phyloP scores from a whole-genome alignment of 257 asterid genomes.

The Penstemon barbatus region DNA sequence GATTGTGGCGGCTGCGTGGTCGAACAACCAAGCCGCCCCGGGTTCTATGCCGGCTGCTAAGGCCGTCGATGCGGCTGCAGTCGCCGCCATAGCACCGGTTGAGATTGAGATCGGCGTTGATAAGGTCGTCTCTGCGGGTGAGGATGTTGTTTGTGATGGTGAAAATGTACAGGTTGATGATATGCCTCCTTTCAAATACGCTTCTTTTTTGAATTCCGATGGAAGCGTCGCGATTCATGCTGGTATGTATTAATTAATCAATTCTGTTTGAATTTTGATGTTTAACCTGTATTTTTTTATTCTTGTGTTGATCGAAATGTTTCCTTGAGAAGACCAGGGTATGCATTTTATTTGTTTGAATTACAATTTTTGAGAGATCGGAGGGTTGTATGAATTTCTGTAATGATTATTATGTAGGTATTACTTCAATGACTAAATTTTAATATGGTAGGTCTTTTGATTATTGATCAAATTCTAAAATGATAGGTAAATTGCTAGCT shows the following conservation, averaged over 20 bases:
- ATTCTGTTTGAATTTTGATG: background rate
- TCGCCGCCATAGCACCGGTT: constrained; percentile 49
- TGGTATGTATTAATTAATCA: constrained; percentile 41
- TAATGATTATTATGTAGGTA: background rate
- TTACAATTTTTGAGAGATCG: background rate
- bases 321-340: background rate
- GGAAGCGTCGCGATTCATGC: constrained; percentile 94
- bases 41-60: constrained; percentile 53
- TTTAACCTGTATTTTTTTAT: background rate
- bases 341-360: background rate
- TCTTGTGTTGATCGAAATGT: constrained; percentile 1
- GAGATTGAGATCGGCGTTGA: constrained; percentile 47
- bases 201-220: constrained; percentile 69
- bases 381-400: background rate
- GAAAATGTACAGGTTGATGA: constrained; percentile 55
- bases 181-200: constrained; percentile 46
- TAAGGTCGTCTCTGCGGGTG: constrained; percentile 43
- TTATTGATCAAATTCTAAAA: no score
- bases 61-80: constrained; percentile 62
- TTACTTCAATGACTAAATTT: no score
- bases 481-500: background rate
- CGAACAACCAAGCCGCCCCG: constrained; percentile 50
- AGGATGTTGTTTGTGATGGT: constrained; percentile 31
- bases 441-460: no score
- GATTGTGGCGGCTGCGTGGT: constrained; percentile 96